Percentiles rank a stretch among this genome's conserved stretches.
phyloP scores from a whole-genome alignment of 345 rosid species.

The Kernera saxatilis region DNA sequence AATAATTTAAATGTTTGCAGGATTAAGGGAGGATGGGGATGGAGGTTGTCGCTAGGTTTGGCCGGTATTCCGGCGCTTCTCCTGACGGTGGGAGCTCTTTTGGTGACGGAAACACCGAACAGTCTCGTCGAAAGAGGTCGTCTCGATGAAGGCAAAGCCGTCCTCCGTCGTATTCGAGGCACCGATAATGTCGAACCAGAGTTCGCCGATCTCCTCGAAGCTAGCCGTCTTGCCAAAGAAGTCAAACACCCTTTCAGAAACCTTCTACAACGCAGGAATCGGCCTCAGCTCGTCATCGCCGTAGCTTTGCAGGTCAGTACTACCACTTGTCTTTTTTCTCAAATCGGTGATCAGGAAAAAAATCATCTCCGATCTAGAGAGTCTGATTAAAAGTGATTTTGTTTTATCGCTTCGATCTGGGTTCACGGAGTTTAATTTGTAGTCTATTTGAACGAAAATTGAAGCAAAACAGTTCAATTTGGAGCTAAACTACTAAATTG shows the following conservation, averaged over 20 bases:
- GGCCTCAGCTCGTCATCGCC: slow-evolving; percentile 78
- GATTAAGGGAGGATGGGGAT: slow-evolving; percentile 83
- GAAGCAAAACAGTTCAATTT: background rate
- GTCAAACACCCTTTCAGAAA: slow-evolving; percentile 91
- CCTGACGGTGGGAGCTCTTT: slow-evolving; percentile 67
- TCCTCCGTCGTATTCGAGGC: slow-evolving; percentile 72
- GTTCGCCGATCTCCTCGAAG: slow-evolving; percentile 80
- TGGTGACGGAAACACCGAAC: slow-evolving; percentile 84
- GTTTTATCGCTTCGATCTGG: background rate
- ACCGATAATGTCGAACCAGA: slow-evolving; percentile 80
- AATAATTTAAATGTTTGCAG: slow-evolving; percentile 25
- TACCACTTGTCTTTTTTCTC: background rate
- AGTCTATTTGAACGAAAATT: background rate
- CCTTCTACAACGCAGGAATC: slow-evolving; percentile 63
- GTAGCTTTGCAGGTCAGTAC: slow-evolving; percentile 66
- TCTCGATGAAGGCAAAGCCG: slow-evolving; percentile 82
- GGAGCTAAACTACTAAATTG: background rate
- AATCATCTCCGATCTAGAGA: background rate
- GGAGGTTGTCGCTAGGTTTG: slow-evolving; percentile 86
- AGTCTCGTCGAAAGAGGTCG: slow-evolving; percentile 85
- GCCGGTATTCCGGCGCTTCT: slow-evolving; percentile 88
- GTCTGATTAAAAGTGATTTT: background rate
- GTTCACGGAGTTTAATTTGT: background rate
- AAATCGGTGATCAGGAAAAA: background rate
- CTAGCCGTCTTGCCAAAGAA: slow-evolving; percentile 74